These are phyloP conservation scores for Diddensiella transvaalensis DNA, from an alignment of 805 yeast genomes.

Conservation along the genomic window DNA sequence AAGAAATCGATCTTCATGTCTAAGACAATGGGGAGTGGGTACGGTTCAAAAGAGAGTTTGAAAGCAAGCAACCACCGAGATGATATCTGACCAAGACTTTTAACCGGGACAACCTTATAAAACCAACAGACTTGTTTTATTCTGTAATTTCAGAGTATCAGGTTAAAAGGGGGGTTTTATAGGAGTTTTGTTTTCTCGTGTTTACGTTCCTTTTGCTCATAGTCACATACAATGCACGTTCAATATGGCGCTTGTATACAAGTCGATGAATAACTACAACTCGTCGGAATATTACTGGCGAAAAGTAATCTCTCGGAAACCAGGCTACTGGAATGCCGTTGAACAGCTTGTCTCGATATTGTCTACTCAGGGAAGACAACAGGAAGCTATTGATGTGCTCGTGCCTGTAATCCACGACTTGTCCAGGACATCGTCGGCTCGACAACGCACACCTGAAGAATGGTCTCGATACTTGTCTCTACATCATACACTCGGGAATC, in stretches of 20 bases:
- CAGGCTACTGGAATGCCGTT: slow-evolving; percentile 28
- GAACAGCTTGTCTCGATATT: slow-evolving; percentile 26
- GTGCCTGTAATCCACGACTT: neutral
- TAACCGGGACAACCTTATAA: too few species aligned
- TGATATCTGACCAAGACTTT: too few species aligned
- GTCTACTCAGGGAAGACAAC: slow-evolving; percentile 17
- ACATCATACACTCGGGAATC: slow-evolving; percentile 28
- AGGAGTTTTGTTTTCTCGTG: neutral
- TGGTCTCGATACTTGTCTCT: slow-evolving; percentile 25
- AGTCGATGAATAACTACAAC: slow-evolving; percentile 15
- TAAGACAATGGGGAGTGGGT: too few species aligned
- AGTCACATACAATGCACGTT: slow-evolving; percentile 27
- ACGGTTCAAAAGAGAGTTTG: neutral
- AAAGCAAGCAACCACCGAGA: too few species aligned
- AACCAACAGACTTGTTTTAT: too few species aligned
- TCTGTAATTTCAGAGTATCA: too few species aligned
- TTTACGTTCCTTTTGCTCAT: neutral
- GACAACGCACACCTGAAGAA: slow-evolving; percentile 2
- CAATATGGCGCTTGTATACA: slow-evolving; percentile 25
- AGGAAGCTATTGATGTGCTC: slow-evolving; percentile 12
- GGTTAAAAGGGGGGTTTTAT: too few species aligned
- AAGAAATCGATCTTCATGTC: too few species aligned
- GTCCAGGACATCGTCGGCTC: neutral
- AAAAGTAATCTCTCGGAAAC: slow-evolving; percentile 20
- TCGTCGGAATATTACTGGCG: slow-evolving; percentile 28